Evolutionary conservation across 2,329 filamentous ascomycete genomes (phyloP), one percentile per base, ranked within the genome.

Genomic region (Monascus ruber): DNA sequence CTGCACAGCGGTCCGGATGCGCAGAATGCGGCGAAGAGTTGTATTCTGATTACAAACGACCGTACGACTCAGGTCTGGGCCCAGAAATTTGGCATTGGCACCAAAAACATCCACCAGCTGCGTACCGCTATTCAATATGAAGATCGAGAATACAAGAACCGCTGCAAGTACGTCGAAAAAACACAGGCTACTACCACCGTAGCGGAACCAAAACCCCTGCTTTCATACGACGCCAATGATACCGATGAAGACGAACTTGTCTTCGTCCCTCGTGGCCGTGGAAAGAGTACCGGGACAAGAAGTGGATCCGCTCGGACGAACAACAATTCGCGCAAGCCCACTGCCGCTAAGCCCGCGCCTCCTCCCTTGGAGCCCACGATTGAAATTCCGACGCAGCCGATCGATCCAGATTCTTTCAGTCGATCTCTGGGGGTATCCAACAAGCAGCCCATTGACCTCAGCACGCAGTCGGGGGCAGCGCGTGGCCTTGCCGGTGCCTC

Each of bases 171-270:
- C 42, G 56, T 62, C 11, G 65, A 69, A 46, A 68, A 66, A 48
- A 67, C 55, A 9, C 59, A 62, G 42, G 46, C 48, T 3, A 52
- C 38, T 5, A 26, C 27, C 10, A 17, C 25, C 4, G 34, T 42
- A 27, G 34, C 53, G 4, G 62, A 68, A 36, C 61, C 64, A 6
- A 67, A 68, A 47, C 58, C 64, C 4, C 49, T 69, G 5, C 58
- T 69, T 35, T 63, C 65, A 5, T 69, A 69, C 42, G 65, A 69
- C 29, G 64, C 63, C n/a, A 65, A 69, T n/a, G 65, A 69, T 9
- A 69, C 63, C 31, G 66, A 69, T 24, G 66, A 69, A 41, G 66
- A 70, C 45, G 65, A 68, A 42, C 53, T 70, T 26, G 65, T 70
- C 2, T 70, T 70, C 41, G 60, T 66, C 26, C 63, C 63, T 25